Evolutionary conservation across 352 stramenopile species (phyloP).

Genomic region (Pythium oligandrum): DNA sequence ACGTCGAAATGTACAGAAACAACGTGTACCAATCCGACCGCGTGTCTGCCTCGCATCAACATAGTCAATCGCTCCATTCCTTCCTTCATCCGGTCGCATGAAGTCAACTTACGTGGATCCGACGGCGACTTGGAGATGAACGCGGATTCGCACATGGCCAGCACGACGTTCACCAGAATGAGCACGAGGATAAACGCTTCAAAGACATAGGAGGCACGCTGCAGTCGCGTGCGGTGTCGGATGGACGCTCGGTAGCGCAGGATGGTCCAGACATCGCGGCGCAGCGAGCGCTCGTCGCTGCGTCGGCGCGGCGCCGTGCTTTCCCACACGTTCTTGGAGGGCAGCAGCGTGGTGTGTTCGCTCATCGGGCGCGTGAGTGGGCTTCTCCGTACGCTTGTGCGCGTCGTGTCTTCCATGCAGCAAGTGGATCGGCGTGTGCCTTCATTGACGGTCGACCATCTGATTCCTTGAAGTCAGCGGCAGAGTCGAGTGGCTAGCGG

Average conservation of each 20-base stretch:
- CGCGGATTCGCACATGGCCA: slow-evolving; percentile 63
- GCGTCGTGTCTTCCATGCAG: no score
- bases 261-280: slow-evolving; percentile 66
- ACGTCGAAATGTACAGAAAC: slow-evolving; percentile 74
- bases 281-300: slow-evolving; percentile 22
- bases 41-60: slow-evolving; percentile 22
- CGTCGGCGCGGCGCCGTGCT: slow-evolving; percentile 14
- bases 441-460: no score
- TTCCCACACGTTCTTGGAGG: slow-evolving; percentile 25
- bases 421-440: no score
- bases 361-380: slow-evolving; percentile 8
- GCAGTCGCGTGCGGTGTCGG: slow-evolving; percentile 43
- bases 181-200: slow-evolving; percentile 65
- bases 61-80: neutral
- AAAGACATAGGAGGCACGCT: slow-evolving; percentile 63
- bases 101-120: slow-evolving; percentile 2
- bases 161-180: slow-evolving; percentile 72
- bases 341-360: slow-evolving; percentile 24
- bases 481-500: no score
- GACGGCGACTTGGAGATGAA: slow-evolving; percentile 15
- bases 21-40: slow-evolving; percentile 61
- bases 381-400: neutral
- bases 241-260: slow-evolving; percentile 72
- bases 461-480: no score
- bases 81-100: slow-evolving; percentile 1